phyloP scores from a whole-genome alignment of 495 filamentous ascomycete species.

The Penicillium bialowiezense region DNA sequence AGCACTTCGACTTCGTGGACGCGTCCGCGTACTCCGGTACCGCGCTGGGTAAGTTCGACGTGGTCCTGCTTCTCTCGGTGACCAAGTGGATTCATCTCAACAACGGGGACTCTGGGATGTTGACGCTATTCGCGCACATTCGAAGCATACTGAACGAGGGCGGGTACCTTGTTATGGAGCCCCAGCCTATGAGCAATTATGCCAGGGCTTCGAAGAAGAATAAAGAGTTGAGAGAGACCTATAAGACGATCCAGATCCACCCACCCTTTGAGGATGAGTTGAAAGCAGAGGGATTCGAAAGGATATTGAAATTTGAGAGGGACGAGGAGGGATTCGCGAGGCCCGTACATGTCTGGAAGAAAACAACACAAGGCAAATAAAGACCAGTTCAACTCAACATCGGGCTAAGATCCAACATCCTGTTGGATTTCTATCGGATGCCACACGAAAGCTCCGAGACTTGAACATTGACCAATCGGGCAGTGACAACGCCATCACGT shows the following conservation, averaged over 20 bases:
- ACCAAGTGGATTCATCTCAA: slow-evolving; percentile 31
- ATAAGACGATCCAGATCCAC: slow-evolving; percentile 25
- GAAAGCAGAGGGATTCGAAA: slow-evolving; percentile 26
- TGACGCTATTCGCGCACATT: slow-evolving; percentile 26
- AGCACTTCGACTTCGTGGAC: slow-evolving; percentile 45
- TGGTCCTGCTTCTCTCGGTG: slow-evolving; percentile 27
- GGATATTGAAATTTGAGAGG: slow-evolving; percentile 23
- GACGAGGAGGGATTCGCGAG: slow-evolving; percentile 29
- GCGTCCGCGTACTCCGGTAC: slow-evolving; percentile 51
- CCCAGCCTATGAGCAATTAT: slow-evolving; percentile 33
- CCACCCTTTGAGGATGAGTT: slow-evolving; percentile 26
- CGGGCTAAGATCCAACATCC: too few species aligned
- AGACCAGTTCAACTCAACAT: too few species aligned
- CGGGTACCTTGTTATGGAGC: slow-evolving; percentile 28
- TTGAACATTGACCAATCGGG: too few species aligned
- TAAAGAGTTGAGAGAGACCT: slow-evolving; percentile 29
- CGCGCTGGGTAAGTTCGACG: slow-evolving; percentile 28
- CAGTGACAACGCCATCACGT: too few species aligned
- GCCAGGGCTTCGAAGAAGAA: slow-evolving; percentile 27
- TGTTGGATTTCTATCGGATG: too few species aligned
- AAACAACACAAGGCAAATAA: too few species aligned
- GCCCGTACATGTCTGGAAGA: slow-evolving; percentile 30
- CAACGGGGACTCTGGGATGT: slow-evolving; percentile 26
- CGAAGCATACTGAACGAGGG: slow-evolving; percentile 24
- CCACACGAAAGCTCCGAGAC: too few species aligned